Evolutionary conservation across 164 flowering plant species (phyloP).

Genomic region (Piper longum): DNA sequence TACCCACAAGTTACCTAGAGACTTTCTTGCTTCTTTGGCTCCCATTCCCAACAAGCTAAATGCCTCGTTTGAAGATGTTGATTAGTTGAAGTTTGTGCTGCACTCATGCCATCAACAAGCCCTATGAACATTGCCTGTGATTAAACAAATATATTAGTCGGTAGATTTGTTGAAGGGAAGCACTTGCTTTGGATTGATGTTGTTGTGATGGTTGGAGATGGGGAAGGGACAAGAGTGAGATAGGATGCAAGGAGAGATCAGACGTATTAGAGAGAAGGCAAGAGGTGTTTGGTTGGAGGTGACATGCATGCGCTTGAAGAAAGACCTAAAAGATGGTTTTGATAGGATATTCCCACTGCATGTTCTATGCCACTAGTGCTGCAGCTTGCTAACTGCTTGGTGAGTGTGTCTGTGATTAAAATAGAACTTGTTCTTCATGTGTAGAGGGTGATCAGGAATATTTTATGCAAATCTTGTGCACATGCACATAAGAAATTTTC

Average conservation of each 20-base stretch:
- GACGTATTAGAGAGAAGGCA: not conserved
- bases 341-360: not conserved
- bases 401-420: not conserved
- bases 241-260: slow-evolving; percentile 7
- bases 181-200: slow-evolving; percentile 1
- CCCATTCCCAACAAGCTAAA: slow-evolving; percentile 12
- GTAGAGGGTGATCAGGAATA: not conserved
- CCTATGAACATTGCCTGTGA: slow-evolving; percentile 1
- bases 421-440: not conserved
- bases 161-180: slow-evolving; percentile 3
- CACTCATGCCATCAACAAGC: slow-evolving; percentile 30
- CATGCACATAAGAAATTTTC: slow-evolving; percentile 1
- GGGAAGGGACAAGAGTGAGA: slow-evolving; percentile 5
- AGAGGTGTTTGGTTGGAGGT: no score
- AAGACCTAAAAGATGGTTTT: slow-evolving; percentile 7
- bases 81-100: slow-evolving; percentile 22
- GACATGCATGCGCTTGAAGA: slow-evolving; percentile 1
- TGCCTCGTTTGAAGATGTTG: slow-evolving; percentile 1
- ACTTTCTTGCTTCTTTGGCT: not conserved
- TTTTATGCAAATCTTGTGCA: not conserved
- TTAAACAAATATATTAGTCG: not conserved
- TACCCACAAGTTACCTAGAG: not conserved
- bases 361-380: slow-evolving; percentile 2
- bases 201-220: not conserved
- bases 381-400: not conserved